Evolutionary conservation across 495 filamentous ascomycete species (phyloP).

Genomic region (Penicillium bovifimosum): DNA sequence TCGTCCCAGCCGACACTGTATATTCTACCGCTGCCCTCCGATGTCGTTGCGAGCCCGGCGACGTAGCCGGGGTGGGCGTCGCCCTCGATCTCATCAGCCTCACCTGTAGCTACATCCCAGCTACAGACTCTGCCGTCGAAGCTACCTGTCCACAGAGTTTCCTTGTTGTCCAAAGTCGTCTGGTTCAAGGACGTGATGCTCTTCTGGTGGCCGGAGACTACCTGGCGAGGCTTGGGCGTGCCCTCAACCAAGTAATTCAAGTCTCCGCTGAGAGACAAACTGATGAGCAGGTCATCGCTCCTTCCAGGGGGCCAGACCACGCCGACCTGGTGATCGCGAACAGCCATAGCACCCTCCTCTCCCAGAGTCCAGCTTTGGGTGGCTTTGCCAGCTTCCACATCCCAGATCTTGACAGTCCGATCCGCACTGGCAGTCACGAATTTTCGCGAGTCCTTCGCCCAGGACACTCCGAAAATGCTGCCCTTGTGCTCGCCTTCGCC

Average conservation of each 20-base stretch:
- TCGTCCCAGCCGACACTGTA: conserved; percentile 96
- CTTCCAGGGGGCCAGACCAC: conserved; percentile 86
- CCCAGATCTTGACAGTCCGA: conserved; percentile 68
- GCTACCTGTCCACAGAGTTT: conserved; percentile 79
- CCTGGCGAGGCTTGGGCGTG: conserved; percentile 57
- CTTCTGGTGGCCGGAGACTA: conserved; percentile 91
- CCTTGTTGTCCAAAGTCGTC: conserved; percentile 35
- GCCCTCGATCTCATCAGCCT: conserved; percentile 65
- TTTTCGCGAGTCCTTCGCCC: conserved; percentile 80
- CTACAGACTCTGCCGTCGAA: conserved; percentile 80
- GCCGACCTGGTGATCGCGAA: conserved; percentile 87
- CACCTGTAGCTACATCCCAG: conserved; percentile 70
- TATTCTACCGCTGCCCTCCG: conserved; percentile 50
- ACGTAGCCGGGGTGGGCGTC: conserved; percentile 77
- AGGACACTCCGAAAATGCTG: conserved; percentile 86
- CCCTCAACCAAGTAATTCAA: conserved; percentile 81
- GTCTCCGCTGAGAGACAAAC: conserved; percentile 79
- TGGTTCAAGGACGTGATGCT: conserved; percentile 71
- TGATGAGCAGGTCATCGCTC: conserved; percentile 81
- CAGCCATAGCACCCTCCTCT: conserved; percentile 66
- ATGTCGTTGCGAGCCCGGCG: conserved; percentile 60
- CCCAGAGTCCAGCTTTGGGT: conserved; percentile 82
- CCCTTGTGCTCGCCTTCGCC: conserved; percentile 83
- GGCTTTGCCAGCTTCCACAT: conserved; percentile 71
- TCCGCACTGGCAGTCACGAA: conserved; percentile 93